phyloP scores from a whole-genome alignment of 805 yeast genomes.

The Sugiyamaella mastotermitis region DNA sequence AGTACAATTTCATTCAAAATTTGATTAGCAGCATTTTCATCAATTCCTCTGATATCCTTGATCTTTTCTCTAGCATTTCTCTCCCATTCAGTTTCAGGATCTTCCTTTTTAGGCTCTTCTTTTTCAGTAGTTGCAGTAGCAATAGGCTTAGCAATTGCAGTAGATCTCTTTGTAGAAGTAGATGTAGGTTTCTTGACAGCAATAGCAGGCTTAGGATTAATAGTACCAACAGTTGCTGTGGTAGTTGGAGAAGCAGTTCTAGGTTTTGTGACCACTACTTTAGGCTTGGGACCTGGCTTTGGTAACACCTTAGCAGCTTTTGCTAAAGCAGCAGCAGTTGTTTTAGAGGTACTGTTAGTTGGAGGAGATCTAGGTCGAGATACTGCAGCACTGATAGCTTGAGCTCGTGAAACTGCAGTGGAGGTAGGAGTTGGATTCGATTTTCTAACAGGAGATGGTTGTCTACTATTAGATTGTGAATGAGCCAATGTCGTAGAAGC shows the following conservation, averaged over 20 bases:
- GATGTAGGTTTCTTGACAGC: not conserved
- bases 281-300: slow-evolving; percentile 7
- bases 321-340: slow-evolving; percentile 1
- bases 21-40: slow-evolving; percentile 70
- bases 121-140: not conserved
- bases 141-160: not conserved
- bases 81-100: slow-evolving; percentile 29
- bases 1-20: slow-evolving; percentile 84
- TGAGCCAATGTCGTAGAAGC: too few species aligned
- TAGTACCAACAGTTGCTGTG: not conserved
- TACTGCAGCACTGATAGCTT: too few species aligned
- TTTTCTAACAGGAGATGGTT: too few species aligned
- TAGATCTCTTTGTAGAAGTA: not conserved
- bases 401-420: too few species aligned
- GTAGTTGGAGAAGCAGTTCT: not conserved
- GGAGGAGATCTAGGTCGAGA: too few species aligned
- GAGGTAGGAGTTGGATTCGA: too few species aligned
- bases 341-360: not conserved
- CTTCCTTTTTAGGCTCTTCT: slow-evolving; percentile 12
- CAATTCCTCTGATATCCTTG: slow-evolving; percentile 55
- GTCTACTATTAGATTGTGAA: too few species aligned
- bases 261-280: not conserved
- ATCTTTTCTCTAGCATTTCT: slow-evolving; percentile 27
- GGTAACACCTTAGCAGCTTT: not conserved
- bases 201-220: not conserved